Percentiles rank a stretch among this genome's conserved stretches.
Evolutionary conservation across 1,284 basidiomycete species (phyloP).

Genomic region (Sutorius eximius): DNA sequence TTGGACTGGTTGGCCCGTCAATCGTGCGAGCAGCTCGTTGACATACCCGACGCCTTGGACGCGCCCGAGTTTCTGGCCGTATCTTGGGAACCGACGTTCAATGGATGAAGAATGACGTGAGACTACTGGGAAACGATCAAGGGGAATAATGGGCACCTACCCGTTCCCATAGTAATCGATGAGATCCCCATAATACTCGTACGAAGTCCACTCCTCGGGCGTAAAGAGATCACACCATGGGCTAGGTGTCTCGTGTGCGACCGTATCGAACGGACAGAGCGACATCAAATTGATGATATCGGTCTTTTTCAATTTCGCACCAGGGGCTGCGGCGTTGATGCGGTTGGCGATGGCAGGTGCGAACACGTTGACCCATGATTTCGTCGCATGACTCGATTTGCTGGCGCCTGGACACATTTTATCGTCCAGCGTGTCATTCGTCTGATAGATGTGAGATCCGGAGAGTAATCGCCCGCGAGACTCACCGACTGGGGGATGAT

Average conservation of each 20-base stretch:
- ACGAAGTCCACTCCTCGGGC: conserved; percentile 54
- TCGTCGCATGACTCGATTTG: conserved; percentile 41
- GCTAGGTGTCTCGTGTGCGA: conserved; percentile 52
- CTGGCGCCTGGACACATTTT: conserved; percentile 65
- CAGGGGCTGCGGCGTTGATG: conserved; percentile 63
- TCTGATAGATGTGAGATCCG: conserved; percentile 27
- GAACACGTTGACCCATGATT: conserved; percentile 54
- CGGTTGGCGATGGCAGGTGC: conserved; percentile 56
- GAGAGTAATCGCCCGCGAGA: conserved; percentile 20
- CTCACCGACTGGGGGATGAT: conserved; percentile 55
- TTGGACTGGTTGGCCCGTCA: conserved; percentile 57
- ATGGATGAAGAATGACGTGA: background rate
- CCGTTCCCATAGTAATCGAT: conserved; percentile 74
- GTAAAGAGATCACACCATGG: conserved; percentile 73
- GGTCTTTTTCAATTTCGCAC: conserved; percentile 54
- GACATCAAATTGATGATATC: conserved; percentile 68
- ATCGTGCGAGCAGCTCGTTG: conserved; percentile 82
- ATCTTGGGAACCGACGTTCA: conserved; percentile 37
- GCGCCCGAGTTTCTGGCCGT: conserved; percentile 62
- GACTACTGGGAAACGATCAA: background rate
- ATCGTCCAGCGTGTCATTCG: conserved; percentile 75
- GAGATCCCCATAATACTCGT: conserved; percentile 71
- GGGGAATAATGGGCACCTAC: conserved; percentile 38
- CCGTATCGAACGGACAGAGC: conserved; percentile 77
- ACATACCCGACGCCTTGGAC: conserved; percentile 82